phyloP scores from a whole-genome alignment of 495 filamentous ascomycete species.

The Daldinia decipiens region DNA sequence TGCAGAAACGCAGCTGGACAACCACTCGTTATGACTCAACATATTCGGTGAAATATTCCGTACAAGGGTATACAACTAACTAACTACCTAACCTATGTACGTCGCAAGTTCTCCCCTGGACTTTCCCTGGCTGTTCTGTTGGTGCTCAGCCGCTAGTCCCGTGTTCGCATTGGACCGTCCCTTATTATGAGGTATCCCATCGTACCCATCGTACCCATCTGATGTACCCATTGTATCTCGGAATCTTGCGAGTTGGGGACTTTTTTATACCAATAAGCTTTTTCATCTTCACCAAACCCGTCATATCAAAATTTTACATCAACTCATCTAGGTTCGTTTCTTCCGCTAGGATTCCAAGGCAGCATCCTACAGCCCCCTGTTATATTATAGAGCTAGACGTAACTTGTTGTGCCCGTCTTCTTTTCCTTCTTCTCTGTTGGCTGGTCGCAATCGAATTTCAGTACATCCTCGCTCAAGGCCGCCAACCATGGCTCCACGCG shows the following conservation, averaged over 20 bases:
- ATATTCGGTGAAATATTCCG: neutral
- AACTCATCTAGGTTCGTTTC: neutral
- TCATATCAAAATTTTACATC: neutral
- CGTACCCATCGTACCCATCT: neutral
- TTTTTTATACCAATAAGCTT: slow-evolving; percentile 9
- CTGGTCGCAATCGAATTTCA: slow-evolving; percentile 2
- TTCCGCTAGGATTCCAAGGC: neutral
- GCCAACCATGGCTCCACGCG: slow-evolving; percentile 63
- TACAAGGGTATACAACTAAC: neutral
- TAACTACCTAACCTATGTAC: too few relatives aligned
- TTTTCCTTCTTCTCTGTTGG: neutral
- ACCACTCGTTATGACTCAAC: slow-evolving; percentile 22
- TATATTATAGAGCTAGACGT: slow-evolving; percentile 13
- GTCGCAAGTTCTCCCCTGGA: slow-evolving; percentile 18
- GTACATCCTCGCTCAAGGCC: slow-evolving; percentile 29
- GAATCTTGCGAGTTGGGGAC: neutral
- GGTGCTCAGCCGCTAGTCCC: slow-evolving; percentile 21
- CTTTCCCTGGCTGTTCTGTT: neutral
- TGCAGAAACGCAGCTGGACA: neutral
- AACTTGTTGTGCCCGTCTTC: neutral
- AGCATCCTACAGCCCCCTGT: neutral
- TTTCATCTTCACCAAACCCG: slow-evolving; percentile 8
- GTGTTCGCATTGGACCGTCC: slow-evolving; percentile 17
- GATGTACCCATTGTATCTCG: neutral
- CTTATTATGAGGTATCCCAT: slow-evolving; percentile 4